Conservation (phyloP, 2,329 filamentous ascomycete genomes). For the Aspergillus awamori region DNA sequence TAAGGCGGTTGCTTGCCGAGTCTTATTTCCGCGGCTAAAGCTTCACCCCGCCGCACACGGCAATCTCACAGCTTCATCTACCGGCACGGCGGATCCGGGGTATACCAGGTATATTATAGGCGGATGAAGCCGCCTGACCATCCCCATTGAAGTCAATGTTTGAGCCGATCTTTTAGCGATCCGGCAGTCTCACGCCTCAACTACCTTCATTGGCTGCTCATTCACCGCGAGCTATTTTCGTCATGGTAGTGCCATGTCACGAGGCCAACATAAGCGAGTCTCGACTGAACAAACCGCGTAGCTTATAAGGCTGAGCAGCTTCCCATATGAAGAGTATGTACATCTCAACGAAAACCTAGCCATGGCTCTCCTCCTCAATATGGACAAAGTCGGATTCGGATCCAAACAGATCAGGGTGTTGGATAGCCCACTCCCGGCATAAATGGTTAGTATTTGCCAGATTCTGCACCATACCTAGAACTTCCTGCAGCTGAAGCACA, state of each 20-base stretch:
- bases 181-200: not conserved
- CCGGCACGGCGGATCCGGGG: not conserved
- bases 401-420: not conserved
- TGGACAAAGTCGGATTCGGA: too few species aligned
- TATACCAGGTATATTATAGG: conserved; percentile 1
- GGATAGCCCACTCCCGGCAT: not conserved
- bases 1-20: not conserved
- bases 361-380: too few species aligned
- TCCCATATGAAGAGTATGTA: not conserved
- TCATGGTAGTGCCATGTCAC: not conserved
- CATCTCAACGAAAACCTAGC: not conserved
- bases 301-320: not conserved
- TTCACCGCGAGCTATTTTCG: not conserved
- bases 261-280: not conserved
- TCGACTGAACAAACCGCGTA: not conserved
- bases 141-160: not conserved
- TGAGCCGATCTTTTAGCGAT: not conserved
- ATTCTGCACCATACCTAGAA: not conserved
- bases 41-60: not conserved
- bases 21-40: not conserved
- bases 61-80: not conserved
- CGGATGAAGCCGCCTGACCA: not conserved
- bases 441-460: not conserved
- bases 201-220: not conserved
- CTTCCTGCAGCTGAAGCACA: conserved; percentile 2